Evolutionary conservation across 2,329 filamentous ascomycete genomes (phyloP), one percentile per base, ranked within the genome.

Genomic region (Calonectria pseudoreteaudii): DNA sequence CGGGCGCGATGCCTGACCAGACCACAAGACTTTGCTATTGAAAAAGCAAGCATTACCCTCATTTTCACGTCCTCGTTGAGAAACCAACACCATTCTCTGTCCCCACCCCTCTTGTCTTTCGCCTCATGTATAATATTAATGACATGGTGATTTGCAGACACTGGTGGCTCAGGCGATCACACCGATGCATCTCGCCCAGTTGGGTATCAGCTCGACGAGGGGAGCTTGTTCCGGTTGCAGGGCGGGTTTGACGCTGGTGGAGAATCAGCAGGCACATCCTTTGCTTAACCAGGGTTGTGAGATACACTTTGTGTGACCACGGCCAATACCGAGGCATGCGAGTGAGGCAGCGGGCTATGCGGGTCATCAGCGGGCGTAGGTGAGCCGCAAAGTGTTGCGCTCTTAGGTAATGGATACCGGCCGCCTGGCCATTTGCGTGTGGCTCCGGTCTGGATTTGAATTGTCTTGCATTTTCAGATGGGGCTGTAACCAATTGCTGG

Each of bases 171-270:
- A 28, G 20, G 18, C 7, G 56, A 41, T 41, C 34, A 36, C 36
- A 7, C 31, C 31, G 62, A 62, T 52, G 41, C 69, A 71, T 53
- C 70, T 53, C 52, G 38, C 60, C 64, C 26, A 36, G 31, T 71
- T 38, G 50, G 50, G 64, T 36, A 66, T 52, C 38, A 41, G 52
- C 28, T 26, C 38, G 9, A 47, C 31, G 38, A 41, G 56, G 34
- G 36, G 36, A 69, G 71, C 31, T 38, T 56, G 38, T 13, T 18
- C 23, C 30, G 28, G 50, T n/a, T 41, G n/a, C 53, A 36, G 67
- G 56, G 44, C 47, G 8, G 65, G 66, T 65, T 72, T 72, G 66
- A 72, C 26, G n/a, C 30, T 34, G 50, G 71, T 73, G 71, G 71
- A 23, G 71, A 73, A 64, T 23, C 68, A 36, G 50, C 58, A 65